Base-by-base conservation (phyloP, 2,329 filamentous ascomycete species). In the Venturia carpophila region DNA sequence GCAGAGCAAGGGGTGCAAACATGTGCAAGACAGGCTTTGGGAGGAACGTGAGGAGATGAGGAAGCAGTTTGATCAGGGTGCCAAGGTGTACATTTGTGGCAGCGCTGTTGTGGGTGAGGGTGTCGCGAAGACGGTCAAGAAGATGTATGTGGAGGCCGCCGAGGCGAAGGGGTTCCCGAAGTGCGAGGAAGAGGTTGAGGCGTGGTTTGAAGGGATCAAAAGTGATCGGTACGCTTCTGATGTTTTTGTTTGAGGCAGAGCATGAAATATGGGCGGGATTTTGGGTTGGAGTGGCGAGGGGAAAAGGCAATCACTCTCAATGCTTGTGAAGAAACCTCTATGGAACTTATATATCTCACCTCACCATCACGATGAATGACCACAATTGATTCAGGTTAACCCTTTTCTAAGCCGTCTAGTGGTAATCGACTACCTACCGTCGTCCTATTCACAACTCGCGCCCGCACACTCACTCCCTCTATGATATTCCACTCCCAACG, bases 31-130 rank as follows among this genome's bases (percentile, higher is more conserved):
- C 60, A 71, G 78, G 15, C 69, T 85, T 65, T 79, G 78, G 68
- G 73, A 75, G 37, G 80, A 85, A 30, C 71, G 78, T 0, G 73
- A 75, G 19, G 77, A 81, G 11, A 71, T 82, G 1, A 70, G 76
- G 10, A 71, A 75, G 30, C 68, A 84, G 42, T 83, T 81, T 66
- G 73, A 78, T 0, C 68, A 73, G 5, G 81, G 80, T 0, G 82
- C 86, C 0, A 82, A 82, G 70, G 75, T 88, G 0, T 90, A 84
- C 69, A 81, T 89, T 1, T 91, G 88, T 71, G 88, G 88, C 4
- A 84, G 83, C 60, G 42, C 60, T 27, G 21, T 13, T 62, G 42
- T 62, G 30, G 52, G 52, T 19, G 66, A 72, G 19, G 73, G 71
- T 21, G 75, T 83, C 0, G 80, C 79, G 0, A 75, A 79, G 56